Base-by-base conservation (phyloP, 495 filamentous ascomycete species). In the Trypethelium eluteriae region DNA sequence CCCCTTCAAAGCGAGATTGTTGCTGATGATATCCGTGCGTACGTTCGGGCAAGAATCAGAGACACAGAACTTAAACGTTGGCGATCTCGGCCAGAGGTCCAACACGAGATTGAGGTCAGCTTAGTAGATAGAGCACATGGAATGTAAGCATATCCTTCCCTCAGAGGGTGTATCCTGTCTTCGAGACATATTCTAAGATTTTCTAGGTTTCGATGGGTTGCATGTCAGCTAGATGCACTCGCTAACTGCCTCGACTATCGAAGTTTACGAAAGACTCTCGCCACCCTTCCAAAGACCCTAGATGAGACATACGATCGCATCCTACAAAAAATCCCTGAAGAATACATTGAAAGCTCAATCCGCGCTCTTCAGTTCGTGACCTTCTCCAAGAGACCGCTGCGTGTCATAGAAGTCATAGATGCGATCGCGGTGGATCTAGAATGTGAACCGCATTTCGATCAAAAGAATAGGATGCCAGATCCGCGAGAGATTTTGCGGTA, bases 171-270 rank as follows among this genome's bases (percentile, higher is more conserved):
- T 11, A 25, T 16, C 4, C 4, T 16, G 2, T 34, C 6, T 16
- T 62, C 39, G 0, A 4, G 2, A 2, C 6, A 16, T 59, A 64
- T 36, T 44, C 32, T 59, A 18, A 4, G 39, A 36, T 25, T 25
- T 25, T 25, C 25, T 25, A 74, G 72, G 72, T 72, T 74, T 66
- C 72, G 71, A 46, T 74, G 72, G 72, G 70, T 56, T 62, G 62
- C 34, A 14, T 73, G 71, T 62, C 71, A 73, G 66, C 61, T 73
- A 3, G 71, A 72, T 47, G 25, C 62, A 2, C 64, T 73, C 34
- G 46, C 38, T 64, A 66, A 64, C 4, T 71, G 70, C 32, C 10
- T 53, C 4, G 61, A 35, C 35, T 56, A 38, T 9, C 2, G 2
- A 38, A 63, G 10, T 39, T 39, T 73, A 0, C 59, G 62, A 36